phyloP scores from a whole-genome alignment of 2,329 filamentous ascomycete genomes.

The Sarocladium kiliense region DNA sequence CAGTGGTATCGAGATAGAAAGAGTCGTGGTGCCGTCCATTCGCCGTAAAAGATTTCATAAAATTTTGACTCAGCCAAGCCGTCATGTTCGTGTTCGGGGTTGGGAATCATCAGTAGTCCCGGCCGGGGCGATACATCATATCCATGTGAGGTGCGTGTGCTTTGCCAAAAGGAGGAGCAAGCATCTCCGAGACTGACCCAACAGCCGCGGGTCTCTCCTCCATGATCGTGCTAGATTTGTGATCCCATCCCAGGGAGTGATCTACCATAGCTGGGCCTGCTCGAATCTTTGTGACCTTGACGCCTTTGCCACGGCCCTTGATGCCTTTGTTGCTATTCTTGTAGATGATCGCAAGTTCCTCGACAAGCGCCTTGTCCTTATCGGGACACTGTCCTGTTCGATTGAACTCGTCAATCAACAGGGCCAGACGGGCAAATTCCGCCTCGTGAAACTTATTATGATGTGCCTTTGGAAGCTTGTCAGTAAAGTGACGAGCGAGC shows the following conservation, averaged over 20 bases:
- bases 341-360: constrained; percentile 83
- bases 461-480: constrained; percentile 56
- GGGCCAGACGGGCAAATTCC: constrained; percentile 53
- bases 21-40: neutral
- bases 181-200: neutral
- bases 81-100: neutral
- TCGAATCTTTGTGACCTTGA: constrained; percentile 46
- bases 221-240: neutral
- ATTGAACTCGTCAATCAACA: constrained; percentile 68
- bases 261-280: neutral
- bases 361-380: constrained; percentile 69
- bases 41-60: neutral
- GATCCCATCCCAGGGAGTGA: neutral
- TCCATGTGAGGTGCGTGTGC: neutral
- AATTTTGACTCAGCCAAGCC: neutral
- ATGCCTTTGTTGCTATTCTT: constrained; percentile 99
- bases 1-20: neutral
- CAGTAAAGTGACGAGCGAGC: neutral
- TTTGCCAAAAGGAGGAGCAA: neutral
- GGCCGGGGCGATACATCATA: neutral
- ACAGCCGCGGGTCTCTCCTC: neutral
- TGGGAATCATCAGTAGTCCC: neutral
- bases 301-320: constrained; percentile 87
- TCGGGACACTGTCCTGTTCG: constrained; percentile 37
- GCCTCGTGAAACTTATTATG: constrained; percentile 88